Percentiles rank a stretch among this genome's conserved stretches.
Evolutionary conservation across 768 basidiomycete species (phyloP).

Genomic region (Boletus subcaerulescens): DNA sequence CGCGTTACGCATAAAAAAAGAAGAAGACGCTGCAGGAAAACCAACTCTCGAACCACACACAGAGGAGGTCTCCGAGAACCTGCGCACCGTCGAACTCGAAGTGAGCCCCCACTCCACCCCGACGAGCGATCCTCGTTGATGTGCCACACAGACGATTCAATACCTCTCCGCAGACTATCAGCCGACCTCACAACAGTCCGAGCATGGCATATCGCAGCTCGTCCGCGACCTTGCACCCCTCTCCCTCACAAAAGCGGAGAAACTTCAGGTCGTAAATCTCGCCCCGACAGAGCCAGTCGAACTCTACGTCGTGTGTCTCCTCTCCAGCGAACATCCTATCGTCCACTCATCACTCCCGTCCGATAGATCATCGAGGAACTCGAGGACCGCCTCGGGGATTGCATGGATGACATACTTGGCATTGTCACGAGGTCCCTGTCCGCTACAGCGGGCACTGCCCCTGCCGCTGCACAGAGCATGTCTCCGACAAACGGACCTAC

Average conservation of each 20-base stretch:
- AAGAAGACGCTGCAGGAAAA: conserved; percentile 55
- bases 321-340: neutral
- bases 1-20: conserved; percentile 72
- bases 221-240: conserved; percentile 64
- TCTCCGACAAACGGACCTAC: neutral
- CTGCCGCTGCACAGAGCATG: neutral
- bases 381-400: conserved; percentile 73
- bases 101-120: conserved; percentile 7
- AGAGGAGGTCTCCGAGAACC: conserved; percentile 71
- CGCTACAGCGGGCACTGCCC: neutral
- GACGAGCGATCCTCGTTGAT: neutral
- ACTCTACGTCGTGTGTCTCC: conserved; percentile 75
- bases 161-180: conserved; percentile 77
- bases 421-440: conserved; percentile 48
- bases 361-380: conserved; percentile 89
- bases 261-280: conserved; percentile 88
- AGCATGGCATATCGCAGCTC: conserved; percentile 60
- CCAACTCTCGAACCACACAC: conserved; percentile 31
- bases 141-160: conserved; percentile 64
- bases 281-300: conserved; percentile 80
- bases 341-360: neutral
- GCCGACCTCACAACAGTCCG: conserved; percentile 63
- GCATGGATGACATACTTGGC: conserved; percentile 63
- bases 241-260: conserved; percentile 85
- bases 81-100: conserved; percentile 85